A percentile compares a stretch with the other conserved stretches of the same genome.
These are phyloP conservation scores for Beauveria pseudobassiana DNA, from an alignment of 2,329 filamentous ascomycete species.

Conservation along the genomic window DNA sequence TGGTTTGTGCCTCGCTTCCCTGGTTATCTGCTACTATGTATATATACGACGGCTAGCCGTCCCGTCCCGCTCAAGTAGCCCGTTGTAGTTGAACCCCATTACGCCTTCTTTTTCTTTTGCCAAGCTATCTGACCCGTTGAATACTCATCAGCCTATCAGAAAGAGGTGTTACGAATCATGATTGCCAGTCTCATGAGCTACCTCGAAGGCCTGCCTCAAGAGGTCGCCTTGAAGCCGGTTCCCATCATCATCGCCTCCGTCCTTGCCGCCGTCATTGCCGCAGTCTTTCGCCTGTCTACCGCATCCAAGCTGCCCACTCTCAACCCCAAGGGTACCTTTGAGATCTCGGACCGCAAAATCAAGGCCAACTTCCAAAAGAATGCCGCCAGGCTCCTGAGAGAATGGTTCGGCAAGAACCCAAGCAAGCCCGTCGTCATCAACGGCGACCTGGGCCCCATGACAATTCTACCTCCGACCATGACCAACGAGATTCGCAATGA, in stretches of 20 bases:
- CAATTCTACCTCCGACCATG: conserved; percentile 15
- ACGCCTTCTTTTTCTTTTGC: background rate
- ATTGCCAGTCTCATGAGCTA: background rate
- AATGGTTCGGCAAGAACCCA: conserved; percentile 12
- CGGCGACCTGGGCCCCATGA: conserved; percentile 15
- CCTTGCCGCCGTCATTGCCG: conserved; percentile 4
- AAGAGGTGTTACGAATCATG: background rate
- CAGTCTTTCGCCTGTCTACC: background rate
- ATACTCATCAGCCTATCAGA: background rate
- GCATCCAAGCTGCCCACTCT: background rate
- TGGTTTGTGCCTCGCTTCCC: background rate
- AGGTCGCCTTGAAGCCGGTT: background rate
- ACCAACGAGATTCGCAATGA: conserved; percentile 19
- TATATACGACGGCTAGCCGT: background rate
- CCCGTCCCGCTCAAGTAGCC: background rate
- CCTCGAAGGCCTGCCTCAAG: conserved; percentile 7
- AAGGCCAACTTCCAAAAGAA: conserved; percentile 1
- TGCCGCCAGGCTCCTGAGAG: background rate
- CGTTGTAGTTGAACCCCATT: background rate
- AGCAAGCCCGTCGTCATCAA: conserved; percentile 5
- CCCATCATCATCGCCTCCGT: conserved; percentile 10
- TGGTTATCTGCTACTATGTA: background rate
- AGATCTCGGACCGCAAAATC: background rate
- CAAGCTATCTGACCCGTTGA: background rate
- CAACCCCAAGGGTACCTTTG: conserved; percentile 11